A percentile compares a stretch with the other conserved stretches of the same genome.
phyloP scores from a whole-genome alignment of 129 eudicot genomes.

The Flaveria robusta region DNA sequence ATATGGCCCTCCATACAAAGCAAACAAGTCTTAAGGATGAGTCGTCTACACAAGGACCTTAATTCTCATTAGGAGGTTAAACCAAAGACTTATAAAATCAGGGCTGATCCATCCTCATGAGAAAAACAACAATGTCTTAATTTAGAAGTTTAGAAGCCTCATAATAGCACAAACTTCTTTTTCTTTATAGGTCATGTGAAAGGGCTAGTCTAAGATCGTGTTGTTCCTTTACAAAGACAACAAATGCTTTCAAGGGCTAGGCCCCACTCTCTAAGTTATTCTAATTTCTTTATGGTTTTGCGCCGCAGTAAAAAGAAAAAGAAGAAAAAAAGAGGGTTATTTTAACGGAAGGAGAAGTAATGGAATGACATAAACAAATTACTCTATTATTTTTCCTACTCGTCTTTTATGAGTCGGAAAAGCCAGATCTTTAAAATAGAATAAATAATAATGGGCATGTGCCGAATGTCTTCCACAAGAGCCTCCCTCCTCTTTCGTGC shows the following conservation, averaged over 20 bases:
- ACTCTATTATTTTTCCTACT: too few relatives aligned
- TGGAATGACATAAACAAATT: too few relatives aligned
- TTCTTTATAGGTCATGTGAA: slow-evolving; percentile 17
- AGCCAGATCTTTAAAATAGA: too few relatives aligned
- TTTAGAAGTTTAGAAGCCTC: slow-evolving; percentile 21
- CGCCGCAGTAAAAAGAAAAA: not conserved
- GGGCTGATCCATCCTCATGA: slow-evolving; percentile 17
- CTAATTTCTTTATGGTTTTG: not conserved
- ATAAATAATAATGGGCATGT: too few relatives aligned
- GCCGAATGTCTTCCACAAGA: too few relatives aligned
- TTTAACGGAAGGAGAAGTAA: not conserved
- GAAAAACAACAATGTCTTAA: slow-evolving; percentile 21
- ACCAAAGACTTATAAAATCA: slow-evolving; percentile 22
- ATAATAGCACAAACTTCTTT: slow-evolving; percentile 8
- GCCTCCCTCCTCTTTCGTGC: too few relatives aligned
- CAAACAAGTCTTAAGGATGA: slow-evolving; percentile 14
- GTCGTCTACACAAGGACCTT: not conserved
- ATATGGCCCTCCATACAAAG: too few relatives aligned
- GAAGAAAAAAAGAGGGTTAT: not conserved
- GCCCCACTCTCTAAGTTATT: not conserved
- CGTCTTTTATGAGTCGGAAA: too few relatives aligned
- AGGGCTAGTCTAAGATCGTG: slow-evolving; percentile 9
- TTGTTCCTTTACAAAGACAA: slow-evolving; percentile 9
- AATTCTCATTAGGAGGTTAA: slow-evolving; percentile 11
- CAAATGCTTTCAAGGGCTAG: not conserved